Percentiles rank a stretch among this genome's conserved stretches.
phyloP scores from a whole-genome alignment of 176 grass and related monocot genomes.

The Typha latifolia region DNA sequence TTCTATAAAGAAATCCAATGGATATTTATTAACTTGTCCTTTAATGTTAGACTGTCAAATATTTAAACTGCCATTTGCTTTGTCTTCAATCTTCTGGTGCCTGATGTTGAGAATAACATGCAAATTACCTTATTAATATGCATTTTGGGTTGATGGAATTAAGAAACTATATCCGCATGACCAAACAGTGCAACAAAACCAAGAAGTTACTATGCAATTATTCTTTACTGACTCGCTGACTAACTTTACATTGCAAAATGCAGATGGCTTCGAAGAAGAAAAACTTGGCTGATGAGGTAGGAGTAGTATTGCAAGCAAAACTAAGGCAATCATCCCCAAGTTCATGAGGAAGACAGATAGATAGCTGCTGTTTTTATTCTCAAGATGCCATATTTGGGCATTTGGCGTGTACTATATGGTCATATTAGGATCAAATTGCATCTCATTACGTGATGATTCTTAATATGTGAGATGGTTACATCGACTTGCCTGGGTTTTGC shows the following conservation, averaged over 20 bases:
- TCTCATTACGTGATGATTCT: neutral
- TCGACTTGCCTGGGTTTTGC: neutral
- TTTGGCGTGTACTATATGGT: conserved; percentile 8
- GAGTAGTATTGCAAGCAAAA: conserved; percentile 55
- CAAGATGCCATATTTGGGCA: neutral
- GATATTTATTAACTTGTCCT: too few species aligned
- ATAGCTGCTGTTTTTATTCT: neutral
- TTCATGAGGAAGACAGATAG: conserved; percentile 24
- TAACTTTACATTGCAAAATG: conserved; percentile 16
- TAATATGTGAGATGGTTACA: conserved; percentile 10
- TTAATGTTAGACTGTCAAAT: too few species aligned
- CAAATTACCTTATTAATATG: too few species aligned
- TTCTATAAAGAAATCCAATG: too few species aligned
- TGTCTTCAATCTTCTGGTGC: too few species aligned
- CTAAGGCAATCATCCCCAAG: conserved; percentile 53
- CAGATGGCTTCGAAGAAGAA: conserved; percentile 90
- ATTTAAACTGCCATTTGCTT: too few species aligned
- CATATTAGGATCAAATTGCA: neutral
- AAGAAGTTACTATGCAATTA: neutral
- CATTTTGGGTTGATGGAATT: too few species aligned
- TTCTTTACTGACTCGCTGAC: neutral
- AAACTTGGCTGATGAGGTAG: conserved; percentile 59
- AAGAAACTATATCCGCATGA: neutral
- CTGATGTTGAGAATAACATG: too few species aligned
- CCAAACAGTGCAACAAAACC: neutral